Conservation (phyloP, 148 eudicot species). For the Camellia lanceoleosa region DNA sequence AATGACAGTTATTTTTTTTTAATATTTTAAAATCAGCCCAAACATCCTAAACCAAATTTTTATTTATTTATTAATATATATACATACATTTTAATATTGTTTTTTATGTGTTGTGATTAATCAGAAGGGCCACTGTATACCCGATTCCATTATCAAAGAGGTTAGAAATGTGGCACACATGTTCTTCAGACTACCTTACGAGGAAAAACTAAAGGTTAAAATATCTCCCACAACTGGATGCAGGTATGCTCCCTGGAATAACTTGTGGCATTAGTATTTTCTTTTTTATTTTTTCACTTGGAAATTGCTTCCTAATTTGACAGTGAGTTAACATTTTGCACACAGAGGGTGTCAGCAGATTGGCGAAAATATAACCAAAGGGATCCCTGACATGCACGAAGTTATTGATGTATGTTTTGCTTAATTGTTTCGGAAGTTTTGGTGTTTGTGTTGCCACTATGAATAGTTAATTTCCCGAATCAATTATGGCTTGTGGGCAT, state of each 20-base stretch:
- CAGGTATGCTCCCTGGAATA: slow-evolving; percentile 44
- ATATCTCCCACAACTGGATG: slow-evolving; percentile 72
- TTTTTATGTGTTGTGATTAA: slow-evolving; percentile 14
- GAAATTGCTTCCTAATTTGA: background rate
- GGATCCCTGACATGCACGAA: slow-evolving; percentile 86
- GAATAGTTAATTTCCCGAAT: background rate
- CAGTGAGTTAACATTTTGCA: slow-evolving; percentile 12
- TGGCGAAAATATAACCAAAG: slow-evolving; percentile 89
- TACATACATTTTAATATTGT: background rate
- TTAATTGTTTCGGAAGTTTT: slow-evolving; percentile 12
- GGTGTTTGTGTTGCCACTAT: background rate
- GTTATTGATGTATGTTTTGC: slow-evolving; percentile 82
- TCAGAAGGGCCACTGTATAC: slow-evolving; percentile 90
- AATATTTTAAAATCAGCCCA: too few species aligned
- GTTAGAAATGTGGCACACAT: slow-evolving; percentile 53
- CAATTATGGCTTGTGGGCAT: background rate
- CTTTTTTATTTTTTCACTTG: too few species aligned
- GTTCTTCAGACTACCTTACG: slow-evolving; percentile 69
- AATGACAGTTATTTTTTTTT: too few species aligned
- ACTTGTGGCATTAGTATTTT: background rate
- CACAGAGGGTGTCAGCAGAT: slow-evolving; percentile 90
- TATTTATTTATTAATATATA: background rate
- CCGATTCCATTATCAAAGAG: slow-evolving; percentile 60
- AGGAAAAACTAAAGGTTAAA: slow-evolving; percentile 80
- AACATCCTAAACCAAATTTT: too few species aligned